phyloP scores from a whole-genome alignment of 2,329 filamentous ascomycete species.

The Talaromyces atroroseus region DNA sequence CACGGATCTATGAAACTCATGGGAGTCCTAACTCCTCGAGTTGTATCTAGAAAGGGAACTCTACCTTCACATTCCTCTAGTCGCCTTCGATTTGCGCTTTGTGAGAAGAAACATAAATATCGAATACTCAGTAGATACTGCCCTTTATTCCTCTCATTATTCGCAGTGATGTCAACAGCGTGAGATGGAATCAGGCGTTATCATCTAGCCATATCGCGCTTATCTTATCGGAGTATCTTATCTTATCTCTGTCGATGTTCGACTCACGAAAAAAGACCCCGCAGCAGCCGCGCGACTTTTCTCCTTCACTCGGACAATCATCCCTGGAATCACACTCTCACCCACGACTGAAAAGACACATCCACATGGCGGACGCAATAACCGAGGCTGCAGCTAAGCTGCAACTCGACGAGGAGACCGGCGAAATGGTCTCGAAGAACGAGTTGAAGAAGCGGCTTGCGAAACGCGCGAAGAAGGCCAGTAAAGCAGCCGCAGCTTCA shows the following conservation, averaged over 20 bases:
- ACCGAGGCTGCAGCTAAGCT: constrained; percentile 49
- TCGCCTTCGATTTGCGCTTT: no score
- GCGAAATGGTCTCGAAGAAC: constrained; percentile 61
- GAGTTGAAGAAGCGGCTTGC: constrained; percentile 58
- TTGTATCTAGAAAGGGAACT: no score
- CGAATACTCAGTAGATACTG: no score
- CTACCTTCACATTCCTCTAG: no score
- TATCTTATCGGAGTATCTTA: background rate
- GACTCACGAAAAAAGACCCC: background rate
- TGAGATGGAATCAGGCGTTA: background rate
- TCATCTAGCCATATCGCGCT: background rate
- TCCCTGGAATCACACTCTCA: no score
- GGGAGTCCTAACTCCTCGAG: no score
- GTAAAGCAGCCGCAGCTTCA: background rate
- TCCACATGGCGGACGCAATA: constrained; percentile 14
- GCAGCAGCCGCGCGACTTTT: background rate
- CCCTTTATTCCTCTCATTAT: no score
- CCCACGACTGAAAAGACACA: background rate
- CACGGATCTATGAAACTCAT: no score
- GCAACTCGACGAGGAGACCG: constrained; percentile 57
- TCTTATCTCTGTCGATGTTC: background rate
- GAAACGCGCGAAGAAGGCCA: constrained; percentile 36
- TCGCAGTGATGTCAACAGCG: no score
- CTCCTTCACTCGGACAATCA: background rate
- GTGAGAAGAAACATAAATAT: no score